A percentile compares a stretch with the other conserved stretches of the same genome.
Conservation (phyloP, 148 eudicot genomes). For the Diospyros kaki region DNA sequence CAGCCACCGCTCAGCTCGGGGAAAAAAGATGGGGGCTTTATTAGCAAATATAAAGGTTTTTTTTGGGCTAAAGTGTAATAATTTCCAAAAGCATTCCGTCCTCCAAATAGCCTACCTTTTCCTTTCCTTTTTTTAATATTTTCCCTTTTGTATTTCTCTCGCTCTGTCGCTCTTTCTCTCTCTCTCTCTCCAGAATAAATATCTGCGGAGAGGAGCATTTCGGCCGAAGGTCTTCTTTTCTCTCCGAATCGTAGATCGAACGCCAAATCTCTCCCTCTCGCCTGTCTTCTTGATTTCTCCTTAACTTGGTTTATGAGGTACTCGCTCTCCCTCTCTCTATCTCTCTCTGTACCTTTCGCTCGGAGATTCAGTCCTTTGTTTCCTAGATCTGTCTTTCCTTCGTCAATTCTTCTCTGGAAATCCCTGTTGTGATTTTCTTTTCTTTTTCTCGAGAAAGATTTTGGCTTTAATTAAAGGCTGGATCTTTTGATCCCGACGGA, state of each 20-base stretch:
- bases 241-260: conserved; percentile 1
- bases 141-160: no score
- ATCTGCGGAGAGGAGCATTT: no score
- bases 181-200: no score
- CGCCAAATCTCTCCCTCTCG: conserved; percentile 7
- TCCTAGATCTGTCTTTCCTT: neutral
- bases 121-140: no score
- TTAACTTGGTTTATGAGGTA: conserved; percentile 21
- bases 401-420: neutral
- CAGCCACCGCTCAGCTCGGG: no score
- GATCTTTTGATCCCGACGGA: neutral
- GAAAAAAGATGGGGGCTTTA: no score
- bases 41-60: no score
- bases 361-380: neutral
- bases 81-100: no score
- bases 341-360: neutral
- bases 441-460: no score
- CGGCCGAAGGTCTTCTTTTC: neutral
- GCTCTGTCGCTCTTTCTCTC: no score
- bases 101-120: no score
- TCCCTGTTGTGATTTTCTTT: neutral
- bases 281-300: conserved; percentile 2
- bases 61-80: no score
- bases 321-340: neutral
- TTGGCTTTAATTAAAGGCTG: neutral